phyloP scores from a whole-genome alignment of 164 flowering plant genomes.

The Buxus sempervirens region DNA sequence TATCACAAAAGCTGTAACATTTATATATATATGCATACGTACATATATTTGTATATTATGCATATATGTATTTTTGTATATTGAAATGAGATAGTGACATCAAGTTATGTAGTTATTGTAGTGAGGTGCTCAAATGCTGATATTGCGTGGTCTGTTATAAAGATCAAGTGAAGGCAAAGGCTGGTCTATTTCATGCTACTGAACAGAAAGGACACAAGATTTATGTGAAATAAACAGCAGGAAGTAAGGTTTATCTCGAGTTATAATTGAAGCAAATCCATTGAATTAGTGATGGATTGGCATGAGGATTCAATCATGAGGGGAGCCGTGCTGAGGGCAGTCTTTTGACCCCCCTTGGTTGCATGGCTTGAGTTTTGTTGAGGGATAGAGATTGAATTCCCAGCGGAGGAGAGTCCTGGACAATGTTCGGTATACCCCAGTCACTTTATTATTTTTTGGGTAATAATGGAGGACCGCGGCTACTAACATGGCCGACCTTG shows the following conservation, averaged over 20 bases:
- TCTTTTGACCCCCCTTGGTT: conserved; percentile 37
- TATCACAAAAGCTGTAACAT: neutral
- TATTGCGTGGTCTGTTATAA: conserved; percentile 18
- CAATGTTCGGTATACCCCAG: no score
- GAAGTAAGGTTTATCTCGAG: conserved; percentile 3
- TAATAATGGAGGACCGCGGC: no score
- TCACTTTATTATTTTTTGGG: no score
- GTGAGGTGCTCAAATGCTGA: conserved; percentile 20
- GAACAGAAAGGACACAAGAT: conserved; percentile 7
- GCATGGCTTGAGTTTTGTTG: conserved; percentile 21
- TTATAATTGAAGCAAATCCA: conserved; percentile 27
- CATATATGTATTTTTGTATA: no score
- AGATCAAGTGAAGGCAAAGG: conserved; percentile 10
- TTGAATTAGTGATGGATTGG: conserved; percentile 28
- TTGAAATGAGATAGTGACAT: no score
- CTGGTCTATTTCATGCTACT: conserved; percentile 12
- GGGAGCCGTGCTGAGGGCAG: conserved; percentile 32
- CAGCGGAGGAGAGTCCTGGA: no score
- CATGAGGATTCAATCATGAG: conserved; percentile 30
- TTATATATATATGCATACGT: neutral
- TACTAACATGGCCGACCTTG: no score
- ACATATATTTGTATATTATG: no score
- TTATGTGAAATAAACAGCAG: neutral
- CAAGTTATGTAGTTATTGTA: neutral
- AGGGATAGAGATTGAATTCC: no score